Conservation (phyloP, 2,329 filamentous ascomycete species). For the Cyanodermella asteris region DNA sequence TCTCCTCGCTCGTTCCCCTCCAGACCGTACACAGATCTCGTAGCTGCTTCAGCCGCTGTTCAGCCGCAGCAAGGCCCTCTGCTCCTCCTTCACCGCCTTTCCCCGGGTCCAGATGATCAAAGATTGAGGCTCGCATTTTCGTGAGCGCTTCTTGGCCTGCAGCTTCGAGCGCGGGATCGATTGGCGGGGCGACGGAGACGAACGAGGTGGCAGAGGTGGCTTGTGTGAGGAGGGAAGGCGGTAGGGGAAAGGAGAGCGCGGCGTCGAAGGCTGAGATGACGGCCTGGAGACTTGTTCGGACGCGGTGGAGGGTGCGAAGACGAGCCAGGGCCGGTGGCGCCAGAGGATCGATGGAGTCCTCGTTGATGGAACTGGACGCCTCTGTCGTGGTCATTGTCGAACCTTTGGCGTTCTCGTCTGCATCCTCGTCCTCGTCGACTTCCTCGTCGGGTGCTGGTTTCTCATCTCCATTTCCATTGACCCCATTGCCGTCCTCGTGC, state of each 20-base stretch:
- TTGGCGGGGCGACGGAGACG: slow-evolving; percentile 73
- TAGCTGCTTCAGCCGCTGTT: slow-evolving; percentile 51
- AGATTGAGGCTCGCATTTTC: slow-evolving; percentile 49
- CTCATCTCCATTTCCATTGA: neutral
- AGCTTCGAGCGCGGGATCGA: slow-evolving; percentile 38
- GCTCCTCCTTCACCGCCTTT: slow-evolving; percentile 32
- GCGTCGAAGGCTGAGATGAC: slow-evolving; percentile 85
- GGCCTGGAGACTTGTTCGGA: slow-evolving; percentile 63
- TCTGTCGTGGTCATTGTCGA: too few species aligned
- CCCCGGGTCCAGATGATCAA: slow-evolving; percentile 32
- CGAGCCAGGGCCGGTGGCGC: slow-evolving; percentile 53
- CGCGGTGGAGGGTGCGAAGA: slow-evolving; percentile 60
- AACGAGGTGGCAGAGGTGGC: slow-evolving; percentile 16
- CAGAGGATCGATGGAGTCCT: too few species aligned
- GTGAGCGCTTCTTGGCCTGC: slow-evolving; percentile 67
- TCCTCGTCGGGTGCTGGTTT: neutral
- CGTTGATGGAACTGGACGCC: slow-evolving; percentile 1
- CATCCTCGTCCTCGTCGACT: neutral
- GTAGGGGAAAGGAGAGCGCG: slow-evolving; percentile 86
- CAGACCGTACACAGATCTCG: slow-evolving; percentile 60
- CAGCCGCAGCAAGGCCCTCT: slow-evolving; percentile 51
- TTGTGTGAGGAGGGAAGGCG: slow-evolving; percentile 36
- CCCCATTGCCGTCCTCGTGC: slow-evolving; percentile 2
- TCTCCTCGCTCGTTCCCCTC: slow-evolving; percentile 92
- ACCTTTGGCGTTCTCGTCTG: neutral